These are phyloP conservation scores for Claviceps fusiformis DNA, from an alignment of 2,329 filamentous ascomycete species.

Conservation along the genomic window DNA sequence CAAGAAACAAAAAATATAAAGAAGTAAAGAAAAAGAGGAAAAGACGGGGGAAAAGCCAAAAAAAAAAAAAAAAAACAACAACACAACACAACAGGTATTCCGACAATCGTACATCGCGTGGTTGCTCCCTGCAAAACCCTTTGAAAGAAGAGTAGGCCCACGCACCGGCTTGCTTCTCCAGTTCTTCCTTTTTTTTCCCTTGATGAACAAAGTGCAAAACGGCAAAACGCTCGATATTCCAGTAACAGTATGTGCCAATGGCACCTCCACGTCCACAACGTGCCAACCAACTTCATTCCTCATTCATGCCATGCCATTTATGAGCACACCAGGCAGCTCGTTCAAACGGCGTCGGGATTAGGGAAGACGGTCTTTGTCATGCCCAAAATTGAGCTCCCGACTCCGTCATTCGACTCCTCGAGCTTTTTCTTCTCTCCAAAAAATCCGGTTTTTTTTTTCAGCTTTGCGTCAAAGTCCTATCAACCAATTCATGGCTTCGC, in stretches of 20 bases:
- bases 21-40: not conserved
- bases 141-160: not conserved
- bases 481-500: not conserved
- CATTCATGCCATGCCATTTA: not conserved
- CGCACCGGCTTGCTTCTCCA: not conserved
- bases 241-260: not conserved
- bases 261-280: not conserved
- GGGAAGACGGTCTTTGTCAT: not conserved
- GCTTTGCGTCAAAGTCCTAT: not conserved
- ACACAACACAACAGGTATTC: slow-evolving; percentile 4
- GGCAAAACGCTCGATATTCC: not conserved
- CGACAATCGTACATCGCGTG: slow-evolving; percentile 10
- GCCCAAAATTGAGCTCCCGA: not conserved
- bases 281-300: not conserved
- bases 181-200: not conserved
- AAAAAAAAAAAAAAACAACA: not conserved
- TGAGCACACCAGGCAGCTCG: not conserved
- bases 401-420: not conserved
- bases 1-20: not conserved
- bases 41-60: not conserved
- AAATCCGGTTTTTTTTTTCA: not conserved
- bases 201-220: not conserved
- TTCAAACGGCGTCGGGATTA: not conserved
- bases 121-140: slow-evolving; percentile 1
- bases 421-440: not conserved